Conservation (phyloP, 768 basidiomycete species). For the Flagelloscypha sp. region DNA sequence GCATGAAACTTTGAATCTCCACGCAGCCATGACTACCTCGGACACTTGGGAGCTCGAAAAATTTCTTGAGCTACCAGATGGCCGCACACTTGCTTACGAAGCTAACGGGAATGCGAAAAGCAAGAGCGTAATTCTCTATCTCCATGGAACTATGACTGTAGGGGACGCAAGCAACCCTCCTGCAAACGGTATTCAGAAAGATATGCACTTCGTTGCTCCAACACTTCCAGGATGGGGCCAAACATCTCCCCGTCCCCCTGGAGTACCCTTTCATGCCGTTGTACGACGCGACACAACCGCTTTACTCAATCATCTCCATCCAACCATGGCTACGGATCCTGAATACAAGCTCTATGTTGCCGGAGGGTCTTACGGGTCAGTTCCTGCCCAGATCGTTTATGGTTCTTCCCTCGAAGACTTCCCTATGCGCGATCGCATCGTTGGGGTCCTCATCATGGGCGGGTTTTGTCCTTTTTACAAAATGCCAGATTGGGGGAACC, state of each 20-base stretch:
- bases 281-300: conserved; percentile 36
- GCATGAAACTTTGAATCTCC: no score
- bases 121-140: conserved; percentile 39
- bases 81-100: conserved; percentile 47
- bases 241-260: conserved; percentile 32
- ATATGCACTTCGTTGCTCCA: conserved; percentile 39
- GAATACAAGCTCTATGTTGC: conserved; percentile 40
- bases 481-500: conserved; percentile 36
- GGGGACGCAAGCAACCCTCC: no score
- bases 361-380: conserved; percentile 48
- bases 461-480: conserved; percentile 39
- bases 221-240: conserved; percentile 55
- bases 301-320: conserved; percentile 44
- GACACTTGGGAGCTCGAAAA: no score
- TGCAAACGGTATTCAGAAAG: no score
- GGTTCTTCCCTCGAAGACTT: conserved; percentile 43
- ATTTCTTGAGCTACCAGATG: conserved; percentile 28
- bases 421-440: conserved; percentile 38
- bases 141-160: conserved; percentile 49
- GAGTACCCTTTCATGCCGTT: conserved; percentile 29
- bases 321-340: conserved; percentile 19
- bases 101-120: conserved; percentile 43
- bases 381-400: conserved; percentile 49
- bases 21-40: no score
- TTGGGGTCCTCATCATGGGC: conserved; percentile 38